These are phyloP conservation scores for Barbarea vulgaris DNA, from an alignment of 345 rosid species.

Conservation along the genomic window DNA sequence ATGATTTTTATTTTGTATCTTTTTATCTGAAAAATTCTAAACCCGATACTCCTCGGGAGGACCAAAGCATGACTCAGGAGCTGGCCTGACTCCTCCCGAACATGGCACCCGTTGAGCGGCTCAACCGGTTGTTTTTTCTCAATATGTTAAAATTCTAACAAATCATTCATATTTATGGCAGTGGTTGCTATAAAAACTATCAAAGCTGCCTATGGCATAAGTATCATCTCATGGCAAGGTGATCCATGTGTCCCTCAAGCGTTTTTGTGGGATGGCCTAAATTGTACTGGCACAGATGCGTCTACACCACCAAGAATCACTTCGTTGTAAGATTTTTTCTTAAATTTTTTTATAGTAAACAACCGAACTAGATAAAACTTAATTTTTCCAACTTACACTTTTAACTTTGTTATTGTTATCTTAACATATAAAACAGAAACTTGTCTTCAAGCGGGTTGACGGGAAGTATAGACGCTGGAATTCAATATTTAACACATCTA, in stretches of 20 bases:
- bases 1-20: no score
- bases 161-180: constrained; percentile 11
- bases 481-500: constrained; percentile 38
- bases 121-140: no score
- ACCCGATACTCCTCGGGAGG: no score
- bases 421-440: constrained; percentile 24
- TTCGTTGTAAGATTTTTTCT: constrained; percentile 21
- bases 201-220: constrained; percentile 40
- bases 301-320: constrained; percentile 36
- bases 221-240: constrained; percentile 56
- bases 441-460: constrained; percentile 47
- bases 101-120: no score
- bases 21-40: no score
- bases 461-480: constrained; percentile 26
- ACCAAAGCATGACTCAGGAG: no score
- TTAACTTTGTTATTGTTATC: no score
- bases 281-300: constrained; percentile 29
- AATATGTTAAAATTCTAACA: background rate
- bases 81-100: no score
- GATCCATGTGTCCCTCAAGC: constrained; percentile 57
- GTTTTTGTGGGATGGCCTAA: constrained; percentile 50
- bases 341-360: no score
- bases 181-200: constrained; percentile 46
- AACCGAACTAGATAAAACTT: no score
- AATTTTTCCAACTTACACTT: no score